phyloP scores from a whole-genome alignment of 805 yeast species.

The Ogataea paraovalis region DNA sequence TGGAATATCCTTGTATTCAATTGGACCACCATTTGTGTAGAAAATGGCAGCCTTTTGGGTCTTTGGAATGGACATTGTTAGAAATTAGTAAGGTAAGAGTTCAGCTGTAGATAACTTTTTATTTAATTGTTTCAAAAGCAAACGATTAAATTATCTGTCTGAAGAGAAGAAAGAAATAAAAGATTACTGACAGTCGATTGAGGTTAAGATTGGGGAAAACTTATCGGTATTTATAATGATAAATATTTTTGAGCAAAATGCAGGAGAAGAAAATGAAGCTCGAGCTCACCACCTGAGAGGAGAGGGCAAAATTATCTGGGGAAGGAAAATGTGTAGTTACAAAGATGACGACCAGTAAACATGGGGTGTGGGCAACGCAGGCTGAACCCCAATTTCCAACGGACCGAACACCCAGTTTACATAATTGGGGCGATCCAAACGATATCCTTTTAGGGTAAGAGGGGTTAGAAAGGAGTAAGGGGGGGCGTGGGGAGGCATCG shows the following conservation, averaged over 20 bases:
- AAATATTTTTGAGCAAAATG: neutral
- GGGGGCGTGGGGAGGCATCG: too few species aligned
- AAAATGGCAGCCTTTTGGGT: constrained; percentile 71
- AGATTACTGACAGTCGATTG: neutral
- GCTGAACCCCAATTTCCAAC: neutral
- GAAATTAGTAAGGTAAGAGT: neutral
- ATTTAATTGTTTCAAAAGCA: neutral
- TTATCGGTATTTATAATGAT: neutral
- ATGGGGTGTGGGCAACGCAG: neutral
- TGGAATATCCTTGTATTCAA: constrained; percentile 67
- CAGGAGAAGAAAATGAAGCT: neutral
- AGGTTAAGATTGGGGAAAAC: neutral
- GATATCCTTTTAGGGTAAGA: too few species aligned
- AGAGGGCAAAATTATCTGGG: neutral
- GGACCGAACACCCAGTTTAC: neutral
- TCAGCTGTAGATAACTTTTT: neutral
- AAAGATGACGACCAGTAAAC: neutral
- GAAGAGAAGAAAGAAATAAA: neutral
- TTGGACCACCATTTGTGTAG: constrained; percentile 60
- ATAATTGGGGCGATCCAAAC: too few species aligned
- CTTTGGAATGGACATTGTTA: constrained; percentile 43
- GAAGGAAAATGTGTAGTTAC: neutral
- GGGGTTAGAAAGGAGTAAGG: neutral
- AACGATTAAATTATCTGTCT: neutral
- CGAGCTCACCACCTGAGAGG: neutral